A percentile compares a stretch with the other conserved stretches of the same genome.
These are phyloP conservation scores for Tolypocladium cylindrosporum DNA, from an alignment of 2,329 filamentous ascomycete genomes.

Conservation along the genomic window DNA sequence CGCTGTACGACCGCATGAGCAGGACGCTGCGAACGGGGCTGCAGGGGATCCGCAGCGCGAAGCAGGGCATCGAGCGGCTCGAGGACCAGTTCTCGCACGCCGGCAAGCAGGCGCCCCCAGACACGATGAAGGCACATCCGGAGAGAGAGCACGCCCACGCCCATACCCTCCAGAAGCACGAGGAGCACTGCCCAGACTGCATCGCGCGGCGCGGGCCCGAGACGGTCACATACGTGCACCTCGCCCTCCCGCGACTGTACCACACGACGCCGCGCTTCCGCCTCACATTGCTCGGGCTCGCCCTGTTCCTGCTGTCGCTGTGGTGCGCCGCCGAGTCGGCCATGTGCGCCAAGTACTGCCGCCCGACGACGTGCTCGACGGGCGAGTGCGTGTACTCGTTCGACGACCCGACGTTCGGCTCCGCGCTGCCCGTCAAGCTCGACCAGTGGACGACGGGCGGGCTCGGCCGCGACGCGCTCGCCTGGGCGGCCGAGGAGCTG, in stretches of 20 bases:
- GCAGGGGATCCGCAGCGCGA: constrained; percentile 41
- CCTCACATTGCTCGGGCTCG: constrained; percentile 37
- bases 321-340: constrained; percentile 46
- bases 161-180: constrained; percentile 6
- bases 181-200: constrained; percentile 9
- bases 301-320: constrained; percentile 30
- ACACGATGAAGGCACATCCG: not conserved
- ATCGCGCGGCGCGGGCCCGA: constrained; percentile 2
- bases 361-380: constrained; percentile 37
- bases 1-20: constrained; percentile 38
- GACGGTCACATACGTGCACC: constrained; percentile 24
- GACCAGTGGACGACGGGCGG: constrained; percentile 52
- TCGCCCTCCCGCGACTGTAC: constrained; percentile 39
- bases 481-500: constrained; percentile 30
- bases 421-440: constrained; percentile 49
- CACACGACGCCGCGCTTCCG: constrained; percentile 30
- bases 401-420: constrained; percentile 51
- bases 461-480: constrained; percentile 28
- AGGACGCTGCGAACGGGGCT: constrained; percentile 41
- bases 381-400: constrained; percentile 43
- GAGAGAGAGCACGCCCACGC: constrained; percentile 4
- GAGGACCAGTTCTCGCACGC: constrained; percentile 38
- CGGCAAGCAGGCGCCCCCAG: constrained; percentile 14
- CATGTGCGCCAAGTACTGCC: constrained; percentile 45
- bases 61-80: constrained; percentile 47